phyloP scores from a whole-genome alignment of 1,284 basidiomycete species.

The Marasmius oreades region DNA sequence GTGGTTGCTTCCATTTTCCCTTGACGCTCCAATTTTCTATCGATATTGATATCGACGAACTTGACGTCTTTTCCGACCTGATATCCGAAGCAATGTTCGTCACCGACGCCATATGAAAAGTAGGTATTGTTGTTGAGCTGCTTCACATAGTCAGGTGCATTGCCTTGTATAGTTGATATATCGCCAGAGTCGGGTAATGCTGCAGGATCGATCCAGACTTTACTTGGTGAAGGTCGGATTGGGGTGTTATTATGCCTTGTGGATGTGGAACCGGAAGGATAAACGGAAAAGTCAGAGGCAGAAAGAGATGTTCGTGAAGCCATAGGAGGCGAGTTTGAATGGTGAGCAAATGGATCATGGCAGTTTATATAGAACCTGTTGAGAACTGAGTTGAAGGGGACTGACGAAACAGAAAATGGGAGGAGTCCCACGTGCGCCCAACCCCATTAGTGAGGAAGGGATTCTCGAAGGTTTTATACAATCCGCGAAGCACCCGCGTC shows the following conservation, averaged over 20 bases:
- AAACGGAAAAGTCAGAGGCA: neutral
- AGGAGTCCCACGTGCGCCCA: neutral
- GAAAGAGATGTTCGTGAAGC: neutral
- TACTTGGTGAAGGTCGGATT: conserved; percentile 17
- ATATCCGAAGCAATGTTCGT: conserved; percentile 55
- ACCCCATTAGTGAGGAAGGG: neutral
- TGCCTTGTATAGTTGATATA: conserved; percentile 53
- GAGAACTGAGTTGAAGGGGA: neutral
- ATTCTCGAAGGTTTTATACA: neutral
- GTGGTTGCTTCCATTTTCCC: conserved; percentile 54
- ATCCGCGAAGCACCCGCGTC: conserved; percentile 5
- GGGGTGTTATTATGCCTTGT: neutral
- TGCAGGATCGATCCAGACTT: conserved; percentile 61
- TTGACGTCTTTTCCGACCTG: conserved; percentile 53
- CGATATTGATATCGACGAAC: conserved; percentile 55
- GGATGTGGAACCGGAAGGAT: neutral
- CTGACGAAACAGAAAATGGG: neutral
- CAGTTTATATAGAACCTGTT: neutral
- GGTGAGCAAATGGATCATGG: neutral
- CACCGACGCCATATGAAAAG: conserved; percentile 62
- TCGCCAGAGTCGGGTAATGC: conserved; percentile 52
- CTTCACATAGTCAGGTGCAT: conserved; percentile 56
- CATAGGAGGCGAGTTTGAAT: neutral
- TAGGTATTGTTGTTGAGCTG: conserved; percentile 63
- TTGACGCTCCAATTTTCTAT: conserved; percentile 39